phyloP scores from a whole-genome alignment of 805 yeast genomes.

The Saccharomyces cerevisiae region DNA sequence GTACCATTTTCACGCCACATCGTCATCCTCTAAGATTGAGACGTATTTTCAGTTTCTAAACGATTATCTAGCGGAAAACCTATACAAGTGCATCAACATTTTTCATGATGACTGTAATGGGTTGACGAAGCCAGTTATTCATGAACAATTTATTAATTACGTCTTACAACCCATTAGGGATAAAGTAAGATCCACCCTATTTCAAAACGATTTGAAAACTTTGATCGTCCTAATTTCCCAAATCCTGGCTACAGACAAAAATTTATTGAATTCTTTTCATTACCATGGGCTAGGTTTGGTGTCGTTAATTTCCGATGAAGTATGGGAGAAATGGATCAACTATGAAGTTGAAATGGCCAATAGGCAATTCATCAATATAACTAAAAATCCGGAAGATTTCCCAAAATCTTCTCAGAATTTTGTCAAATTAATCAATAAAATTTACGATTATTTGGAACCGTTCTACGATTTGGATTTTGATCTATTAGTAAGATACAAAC shows the following conservation, averaged over 20 bases:
- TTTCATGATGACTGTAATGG: slow-evolving; percentile 31
- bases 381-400: slow-evolving; percentile 20
- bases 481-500: slow-evolving; percentile 16
- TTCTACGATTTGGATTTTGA: slow-evolving; percentile 25
- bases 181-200: slow-evolving; percentile 32
- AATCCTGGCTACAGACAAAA: slow-evolving; percentile 33
- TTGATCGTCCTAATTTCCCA: slow-evolving; percentile 33
- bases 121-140: slow-evolving; percentile 24
- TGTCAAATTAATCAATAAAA: slow-evolving; percentile 40
- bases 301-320: slow-evolving; percentile 22
- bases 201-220: slow-evolving; percentile 34
- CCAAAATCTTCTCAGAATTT: slow-evolving; percentile 31
- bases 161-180: slow-evolving; percentile 37
- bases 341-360: slow-evolving; percentile 40
- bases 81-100: slow-evolving; percentile 34
- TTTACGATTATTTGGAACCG: slow-evolving; percentile 31
- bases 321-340: slow-evolving; percentile 39
- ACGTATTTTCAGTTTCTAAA: slow-evolving; percentile 44
- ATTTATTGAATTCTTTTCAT: slow-evolving; percentile 33
- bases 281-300: slow-evolving; percentile 34
- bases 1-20: slow-evolving; percentile 43
- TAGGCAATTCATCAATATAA: slow-evolving; percentile 38
- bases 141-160: slow-evolving; percentile 35
- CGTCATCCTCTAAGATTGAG: slow-evolving; percentile 38
- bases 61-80: slow-evolving; percentile 36